These are phyloP conservation scores for Brettanomyces bruxellensis DNA, from an alignment of 805 yeast species.

Conservation along the genomic window DNA sequence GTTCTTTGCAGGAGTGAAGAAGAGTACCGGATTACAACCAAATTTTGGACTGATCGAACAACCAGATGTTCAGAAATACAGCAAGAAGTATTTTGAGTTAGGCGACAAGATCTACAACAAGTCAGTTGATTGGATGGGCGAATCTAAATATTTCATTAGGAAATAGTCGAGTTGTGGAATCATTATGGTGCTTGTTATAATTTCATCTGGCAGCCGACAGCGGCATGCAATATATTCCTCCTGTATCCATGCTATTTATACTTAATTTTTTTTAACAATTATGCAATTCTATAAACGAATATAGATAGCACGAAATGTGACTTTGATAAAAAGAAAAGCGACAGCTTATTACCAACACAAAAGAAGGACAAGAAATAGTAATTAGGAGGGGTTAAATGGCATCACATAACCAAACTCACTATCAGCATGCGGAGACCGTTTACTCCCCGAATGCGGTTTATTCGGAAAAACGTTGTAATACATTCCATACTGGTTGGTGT, in stretches of 20 bases:
- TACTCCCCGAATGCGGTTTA: conserved; percentile 2
- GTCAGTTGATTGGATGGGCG: conserved; percentile 57
- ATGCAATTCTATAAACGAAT: neutral
- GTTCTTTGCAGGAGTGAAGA: conserved; percentile 61
- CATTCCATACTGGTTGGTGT: conserved; percentile 27
- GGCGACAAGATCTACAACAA: conserved; percentile 84
- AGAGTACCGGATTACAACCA: conserved; percentile 61
- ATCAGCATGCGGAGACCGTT: too few species aligned
- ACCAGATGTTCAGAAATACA: conserved; percentile 39
- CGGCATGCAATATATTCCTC: too few species aligned
- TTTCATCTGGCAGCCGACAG: neutral
- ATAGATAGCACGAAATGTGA: neutral
- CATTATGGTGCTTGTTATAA: neutral
- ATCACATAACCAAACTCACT: conserved; percentile 14
- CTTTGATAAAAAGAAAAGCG: neutral
- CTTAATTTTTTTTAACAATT: neutral
- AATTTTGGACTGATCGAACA: conserved; percentile 40
- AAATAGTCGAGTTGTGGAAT: neutral
- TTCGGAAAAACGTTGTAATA: conserved; percentile 23
- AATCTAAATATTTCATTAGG: conserved; percentile 58
- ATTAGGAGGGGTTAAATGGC: conserved; percentile 25
- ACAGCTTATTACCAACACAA: too few species aligned
- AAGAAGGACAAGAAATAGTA: neutral
- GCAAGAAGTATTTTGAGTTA: conserved; percentile 59
- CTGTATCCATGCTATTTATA: neutral